Base-by-base conservation (phyloP, 768 basidiomycete genomes). In the Lactarius akahatsu region DNA sequence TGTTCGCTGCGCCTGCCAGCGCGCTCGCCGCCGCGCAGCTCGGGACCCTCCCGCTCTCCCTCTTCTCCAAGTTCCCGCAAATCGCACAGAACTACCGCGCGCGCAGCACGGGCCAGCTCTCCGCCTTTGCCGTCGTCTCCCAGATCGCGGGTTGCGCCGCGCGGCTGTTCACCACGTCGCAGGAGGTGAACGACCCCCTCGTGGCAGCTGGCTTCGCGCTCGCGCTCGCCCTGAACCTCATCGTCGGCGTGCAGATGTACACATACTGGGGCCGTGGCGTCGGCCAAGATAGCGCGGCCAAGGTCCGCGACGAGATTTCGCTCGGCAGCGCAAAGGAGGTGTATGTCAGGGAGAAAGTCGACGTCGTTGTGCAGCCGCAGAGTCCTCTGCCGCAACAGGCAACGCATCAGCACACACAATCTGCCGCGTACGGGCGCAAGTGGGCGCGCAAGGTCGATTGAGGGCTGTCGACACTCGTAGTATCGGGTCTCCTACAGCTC, bases 51-150 rank as follows among this genome's bases (percentile, higher is more conserved):
- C 97, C 97, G 0, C 85, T 98, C 30, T 91, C 93, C 3, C 82
- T 98, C 36, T 88, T 92, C 76, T 94, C 94, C 67, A 98, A 98
- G 78, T 78, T 97, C 56, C 97, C 97, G 6, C 97, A 98, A 72
- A 98, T 98, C 76, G 72, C 82, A 61, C 87, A 92, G 71, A 99
- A 97, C 80, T 75, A 85, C 63, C 84, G 84, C 55, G 80, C 86
- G 5, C 77, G 82, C 58, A 92, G 89, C 8, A 98, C 97, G 0
- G 97, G 97, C 13, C 94, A 98, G 73, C 89, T 99, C 50, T 96
- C 94, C 13, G 86, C 94, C 0, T 92, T 99, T 73, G 94, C 95
- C 30, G 93, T 98, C 43, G 78, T 92, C 72, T 84, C 93, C 59
- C 94, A 96, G 69, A 84, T 98, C 45, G 83, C 82, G 1, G 96